Percentiles rank a stretch among this genome's conserved stretches.
These are phyloP conservation scores for Thermochaetoides thermophila DNA, from an alignment of 495 filamentous ascomycete genomes.

Conservation along the genomic window DNA sequence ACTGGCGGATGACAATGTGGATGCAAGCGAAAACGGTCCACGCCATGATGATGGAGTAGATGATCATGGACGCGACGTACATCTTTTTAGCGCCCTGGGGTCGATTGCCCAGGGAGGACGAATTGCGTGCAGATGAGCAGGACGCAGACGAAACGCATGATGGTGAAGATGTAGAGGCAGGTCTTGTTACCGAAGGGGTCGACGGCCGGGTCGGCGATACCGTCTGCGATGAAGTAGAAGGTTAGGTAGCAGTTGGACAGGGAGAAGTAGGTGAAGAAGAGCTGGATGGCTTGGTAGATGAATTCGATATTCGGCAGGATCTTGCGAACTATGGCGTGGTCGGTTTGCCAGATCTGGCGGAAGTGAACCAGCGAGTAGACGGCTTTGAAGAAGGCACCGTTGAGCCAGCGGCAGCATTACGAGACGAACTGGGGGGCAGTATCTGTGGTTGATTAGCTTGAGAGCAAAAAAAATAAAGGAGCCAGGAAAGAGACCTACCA, in stretches of 20 bases:
- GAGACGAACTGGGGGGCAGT: constrained; percentile 87
- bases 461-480: constrained; percentile 1
- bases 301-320: constrained; percentile 90
- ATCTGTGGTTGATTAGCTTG: constrained; percentile 24
- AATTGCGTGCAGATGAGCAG: constrained; percentile 89
- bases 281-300: constrained; percentile 78
- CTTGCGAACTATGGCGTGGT: constrained; percentile 80
- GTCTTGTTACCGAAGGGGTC: constrained; percentile 86
- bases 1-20: constrained; percentile 71
- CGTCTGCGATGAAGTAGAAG: constrained; percentile 96
- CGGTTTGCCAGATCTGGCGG: constrained; percentile 81
- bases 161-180: constrained; percentile 69
- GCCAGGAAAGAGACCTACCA: constrained; percentile 42
- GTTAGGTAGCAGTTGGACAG: constrained; percentile 97
- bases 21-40: constrained; percentile 82
- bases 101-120: constrained; percentile 95
- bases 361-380: constrained; percentile 96
- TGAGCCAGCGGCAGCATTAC: constrained; percentile 89
- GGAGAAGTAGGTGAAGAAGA: constrained; percentile 95
- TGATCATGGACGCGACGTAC: constrained; percentile 73
- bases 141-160: constrained; percentile 71
- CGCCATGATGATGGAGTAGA: constrained; percentile 85
- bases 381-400: constrained; percentile 96
- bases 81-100: constrained; percentile 91
- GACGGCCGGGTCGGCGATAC: constrained; percentile 62